Percentiles rank a stretch among this genome's conserved stretches.
Evolutionary conservation across 495 filamentous ascomycete genomes (phyloP).

Genomic region (Penicillium crystallinum): DNA sequence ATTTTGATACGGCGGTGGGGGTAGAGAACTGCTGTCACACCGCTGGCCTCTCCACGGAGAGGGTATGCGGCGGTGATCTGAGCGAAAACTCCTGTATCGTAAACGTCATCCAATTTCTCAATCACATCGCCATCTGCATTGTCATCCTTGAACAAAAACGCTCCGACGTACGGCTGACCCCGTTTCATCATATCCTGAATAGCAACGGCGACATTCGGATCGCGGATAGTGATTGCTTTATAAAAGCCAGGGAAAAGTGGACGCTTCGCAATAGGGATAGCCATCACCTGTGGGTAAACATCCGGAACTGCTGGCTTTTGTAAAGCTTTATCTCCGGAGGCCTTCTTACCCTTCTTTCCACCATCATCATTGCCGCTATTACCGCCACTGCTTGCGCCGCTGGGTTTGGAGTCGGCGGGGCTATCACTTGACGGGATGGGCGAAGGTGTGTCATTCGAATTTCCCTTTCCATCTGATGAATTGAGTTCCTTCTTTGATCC

Average conservation of each 20-base stretch:
- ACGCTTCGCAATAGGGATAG: constrained; percentile 93
- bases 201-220: constrained; percentile 80
- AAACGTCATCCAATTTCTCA: constrained; percentile 78
- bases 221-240: constrained; percentile 93
- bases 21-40: constrained; percentile 88
- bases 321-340: constrained; percentile 63
- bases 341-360: constrained; percentile 58
- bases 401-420: constrained; percentile 42
- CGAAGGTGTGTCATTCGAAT: constrained; percentile 41
- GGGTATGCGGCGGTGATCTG: constrained; percentile 96
- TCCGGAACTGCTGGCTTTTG: constrained; percentile 87
- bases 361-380: constrained; percentile 47
- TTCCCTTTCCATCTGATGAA: constrained; percentile 34
- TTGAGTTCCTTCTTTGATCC: constrained; percentile 38
- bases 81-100: constrained; percentile 94
- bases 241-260: constrained; percentile 98
- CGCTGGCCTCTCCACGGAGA: constrained; percentile 68
- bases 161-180: constrained; percentile 97
- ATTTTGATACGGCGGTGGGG: constrained; percentile 94
- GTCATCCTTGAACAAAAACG: constrained; percentile 95
- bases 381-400: constrained; percentile 43
- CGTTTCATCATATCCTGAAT: constrained; percentile 96
- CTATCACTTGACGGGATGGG: constrained; percentile 42
- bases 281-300: constrained; percentile 97
- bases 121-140: constrained; percentile 88